Evolutionary conservation across 148 eudicot species (phyloP).

Genomic region (Tetragonia tetragonoides): DNA sequence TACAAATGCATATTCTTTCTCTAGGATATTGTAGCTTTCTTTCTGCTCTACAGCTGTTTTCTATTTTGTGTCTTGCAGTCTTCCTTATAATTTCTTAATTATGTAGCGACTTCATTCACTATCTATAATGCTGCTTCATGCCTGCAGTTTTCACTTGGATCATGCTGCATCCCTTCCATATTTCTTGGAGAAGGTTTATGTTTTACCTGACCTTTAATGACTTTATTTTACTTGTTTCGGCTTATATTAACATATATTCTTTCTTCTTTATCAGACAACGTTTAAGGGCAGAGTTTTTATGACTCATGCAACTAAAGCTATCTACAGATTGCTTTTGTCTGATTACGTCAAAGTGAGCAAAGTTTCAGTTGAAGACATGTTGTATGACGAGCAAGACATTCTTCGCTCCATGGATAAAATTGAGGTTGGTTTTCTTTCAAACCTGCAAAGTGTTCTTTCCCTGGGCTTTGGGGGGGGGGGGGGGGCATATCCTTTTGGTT

Average conservation of each 20-base stretch:
- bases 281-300: conserved; percentile 91
- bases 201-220: conserved; percentile 10
- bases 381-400: conserved; percentile 88
- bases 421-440: too few relatives aligned
- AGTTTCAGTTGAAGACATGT: conserved; percentile 96
- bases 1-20: too few relatives aligned
- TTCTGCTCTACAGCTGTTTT: neutral
- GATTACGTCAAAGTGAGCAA: conserved; percentile 98
- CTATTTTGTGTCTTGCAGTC: neutral
- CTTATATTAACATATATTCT: conserved; percentile 10
- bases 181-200: conserved; percentile 85
- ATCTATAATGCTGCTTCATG: neutral
- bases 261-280: conserved; percentile 49
- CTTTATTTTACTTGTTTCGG: neutral
- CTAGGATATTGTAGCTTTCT: neutral
- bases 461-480: too few relatives aligned
- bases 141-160: conserved; percentile 94
- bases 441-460: too few relatives aligned
- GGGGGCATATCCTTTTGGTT: too few relatives aligned
- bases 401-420: conserved; percentile 32
- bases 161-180: conserved; percentile 99
- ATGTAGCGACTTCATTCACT: neutral
- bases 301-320: conserved; percentile 98
- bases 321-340: conserved; percentile 80
- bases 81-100: neutral